Conservation (phyloP, 768 basidiomycete genomes). For the Lentinula lateritia region DNA sequence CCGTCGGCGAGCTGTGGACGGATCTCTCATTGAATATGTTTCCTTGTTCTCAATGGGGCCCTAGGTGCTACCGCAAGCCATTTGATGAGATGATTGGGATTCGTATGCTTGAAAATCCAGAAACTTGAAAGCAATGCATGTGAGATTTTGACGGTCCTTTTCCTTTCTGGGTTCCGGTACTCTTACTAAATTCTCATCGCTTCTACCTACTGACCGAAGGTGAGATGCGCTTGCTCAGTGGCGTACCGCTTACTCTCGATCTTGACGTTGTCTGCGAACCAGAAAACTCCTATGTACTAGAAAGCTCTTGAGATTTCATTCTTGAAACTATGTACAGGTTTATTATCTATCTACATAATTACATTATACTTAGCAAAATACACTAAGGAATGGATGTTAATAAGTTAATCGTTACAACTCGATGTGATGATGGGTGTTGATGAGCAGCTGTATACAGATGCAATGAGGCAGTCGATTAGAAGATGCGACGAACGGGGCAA, state of each 20-base stretch:
- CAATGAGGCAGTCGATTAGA: constrained; percentile 21
- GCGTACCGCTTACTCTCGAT: background rate
- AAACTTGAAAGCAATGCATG: no score
- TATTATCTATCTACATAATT: constrained; percentile 8
- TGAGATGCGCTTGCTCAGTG: background rate
- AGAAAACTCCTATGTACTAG: no score
- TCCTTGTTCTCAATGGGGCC: background rate
- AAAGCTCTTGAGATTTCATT: background rate
- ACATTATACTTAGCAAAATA: constrained; percentile 4
- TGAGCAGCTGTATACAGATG: constrained; percentile 11
- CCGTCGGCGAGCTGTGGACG: constrained; percentile 4
- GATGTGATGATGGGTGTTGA: constrained; percentile 1
- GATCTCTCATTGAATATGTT: background rate
- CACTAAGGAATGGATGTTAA: constrained; percentile 1
- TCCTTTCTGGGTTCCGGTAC: no score
- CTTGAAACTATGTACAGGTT: constrained; percentile 8
- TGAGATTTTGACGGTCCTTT: no score
- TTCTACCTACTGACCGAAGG: background rate
- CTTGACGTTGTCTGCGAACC: background rate
- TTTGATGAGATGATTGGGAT: no score
- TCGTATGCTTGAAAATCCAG: no score
- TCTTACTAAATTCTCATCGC: background rate
- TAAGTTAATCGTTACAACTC: background rate
- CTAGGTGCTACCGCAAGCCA: background rate
- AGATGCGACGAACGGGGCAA: background rate